A percentile compares a stretch with the other conserved stretches of the same genome.
These are phyloP conservation scores for Lasiodiplodia sp. DNA, from an alignment of 2,329 filamentous ascomycete genomes.

Conservation along the genomic window DNA sequence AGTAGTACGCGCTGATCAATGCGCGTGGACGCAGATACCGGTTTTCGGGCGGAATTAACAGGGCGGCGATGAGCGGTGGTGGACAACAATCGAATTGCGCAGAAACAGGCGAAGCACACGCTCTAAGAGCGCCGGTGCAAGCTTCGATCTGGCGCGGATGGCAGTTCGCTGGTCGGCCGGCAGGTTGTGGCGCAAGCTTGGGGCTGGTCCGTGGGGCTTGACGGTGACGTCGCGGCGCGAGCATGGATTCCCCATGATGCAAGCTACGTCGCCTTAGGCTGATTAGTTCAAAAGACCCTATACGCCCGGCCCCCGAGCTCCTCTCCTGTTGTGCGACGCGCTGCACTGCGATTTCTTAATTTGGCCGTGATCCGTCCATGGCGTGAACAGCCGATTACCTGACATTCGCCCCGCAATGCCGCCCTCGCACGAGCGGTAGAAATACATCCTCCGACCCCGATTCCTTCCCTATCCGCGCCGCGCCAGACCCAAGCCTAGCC, in stretches of 20 bases:
- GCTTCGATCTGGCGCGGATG: neutral
- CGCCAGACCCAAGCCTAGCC: neutral
- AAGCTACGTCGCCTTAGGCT: constrained; percentile 17
- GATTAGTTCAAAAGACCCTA: constrained; percentile 18
- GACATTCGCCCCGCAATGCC: constrained; percentile 7
- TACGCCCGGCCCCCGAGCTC: neutral
- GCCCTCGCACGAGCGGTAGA: constrained; percentile 21
- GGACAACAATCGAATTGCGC: neutral
- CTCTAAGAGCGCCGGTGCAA: neutral
- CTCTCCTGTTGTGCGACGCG: constrained; percentile 1
- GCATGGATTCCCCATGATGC: constrained; percentile 24
- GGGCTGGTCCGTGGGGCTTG: constrained; percentile 20
- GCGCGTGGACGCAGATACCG: neutral
- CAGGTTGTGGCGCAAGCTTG: constrained; percentile 16
- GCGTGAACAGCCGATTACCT: constrained; percentile 8
- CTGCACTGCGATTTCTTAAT: neutral
- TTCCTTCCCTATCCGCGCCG: constrained; percentile 15
- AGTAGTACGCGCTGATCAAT: neutral
- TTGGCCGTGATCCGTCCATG: neutral
- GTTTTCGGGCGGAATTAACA: neutral
- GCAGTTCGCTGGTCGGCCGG: neutral
- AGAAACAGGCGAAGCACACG: neutral
- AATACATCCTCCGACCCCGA: constrained; percentile 1
- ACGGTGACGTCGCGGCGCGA: constrained; percentile 15
- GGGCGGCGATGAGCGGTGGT: neutral